Evolutionary conservation across 1,284 basidiomycete species (phyloP).

Genomic region (Marasmius tenuissimus): DNA sequence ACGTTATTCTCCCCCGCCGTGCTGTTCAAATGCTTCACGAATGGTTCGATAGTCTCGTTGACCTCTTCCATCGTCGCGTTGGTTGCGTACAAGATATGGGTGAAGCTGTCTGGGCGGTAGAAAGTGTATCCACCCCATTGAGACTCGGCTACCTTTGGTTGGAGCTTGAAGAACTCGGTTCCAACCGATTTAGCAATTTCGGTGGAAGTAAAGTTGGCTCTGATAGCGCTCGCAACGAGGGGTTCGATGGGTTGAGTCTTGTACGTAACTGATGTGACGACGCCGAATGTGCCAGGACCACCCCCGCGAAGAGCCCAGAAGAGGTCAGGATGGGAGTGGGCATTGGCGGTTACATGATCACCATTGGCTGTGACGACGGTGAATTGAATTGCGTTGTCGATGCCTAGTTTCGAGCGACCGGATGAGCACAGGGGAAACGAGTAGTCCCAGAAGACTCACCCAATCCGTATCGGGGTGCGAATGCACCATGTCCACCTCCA

Average conservation of each 20-base stretch:
- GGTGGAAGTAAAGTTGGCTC: conserved; percentile 23
- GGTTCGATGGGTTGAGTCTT: conserved; percentile 32
- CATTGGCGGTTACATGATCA: conserved; percentile 31
- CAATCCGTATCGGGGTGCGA: conserved; percentile 41
- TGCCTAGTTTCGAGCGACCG: conserved; percentile 21
- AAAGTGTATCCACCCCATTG: conserved; percentile 26
- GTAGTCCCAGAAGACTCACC: conserved; percentile 20
- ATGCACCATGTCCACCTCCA: conserved; percentile 7
- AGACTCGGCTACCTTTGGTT: conserved; percentile 22
- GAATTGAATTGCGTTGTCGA: conserved; percentile 42
- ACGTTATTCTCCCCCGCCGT: conserved; percentile 15
- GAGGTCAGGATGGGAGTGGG: conserved; percentile 34
- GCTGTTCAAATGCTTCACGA: conserved; percentile 26
- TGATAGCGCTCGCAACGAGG: conserved; percentile 17
- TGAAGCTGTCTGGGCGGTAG: conserved; percentile 13
- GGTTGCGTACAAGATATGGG: conserved; percentile 25
- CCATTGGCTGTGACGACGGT: conserved; percentile 38
- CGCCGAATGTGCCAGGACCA: conserved; percentile 43
- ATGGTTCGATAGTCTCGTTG: conserved; percentile 27
- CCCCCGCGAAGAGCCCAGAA: conserved; percentile 55
- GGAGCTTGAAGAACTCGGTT: conserved; percentile 23
- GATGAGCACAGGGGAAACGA: background rate
- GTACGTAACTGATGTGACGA: conserved; percentile 40
- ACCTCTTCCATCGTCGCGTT: conserved; percentile 31
- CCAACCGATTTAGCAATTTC: conserved; percentile 18